These are phyloP conservation scores for Kuraishia hungarica DNA, from an alignment of 805 yeast genomes.

Conservation along the genomic window DNA sequence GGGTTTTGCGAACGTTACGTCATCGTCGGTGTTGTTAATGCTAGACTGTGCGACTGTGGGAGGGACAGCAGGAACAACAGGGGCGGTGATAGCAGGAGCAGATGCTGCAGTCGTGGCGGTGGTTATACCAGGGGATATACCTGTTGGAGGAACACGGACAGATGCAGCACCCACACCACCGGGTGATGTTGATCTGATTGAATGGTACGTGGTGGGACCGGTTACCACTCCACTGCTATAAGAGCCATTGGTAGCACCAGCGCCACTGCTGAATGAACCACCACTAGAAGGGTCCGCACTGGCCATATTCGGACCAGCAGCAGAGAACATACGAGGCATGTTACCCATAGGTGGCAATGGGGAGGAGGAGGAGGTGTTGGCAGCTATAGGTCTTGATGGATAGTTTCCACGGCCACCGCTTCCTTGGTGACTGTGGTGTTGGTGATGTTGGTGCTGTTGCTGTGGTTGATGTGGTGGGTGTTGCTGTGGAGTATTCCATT, in stretches of 20 bases:
- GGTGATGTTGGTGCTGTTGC: not conserved
- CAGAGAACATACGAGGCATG: not conserved
- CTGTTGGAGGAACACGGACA: too few relatives aligned
- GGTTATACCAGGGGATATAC: too few relatives aligned
- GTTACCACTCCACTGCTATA: not conserved
- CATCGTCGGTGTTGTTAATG: constrained; percentile 7
- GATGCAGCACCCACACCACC: not conserved
- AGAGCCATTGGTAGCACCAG: not conserved
- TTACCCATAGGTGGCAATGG: not conserved
- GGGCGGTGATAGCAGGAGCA: not conserved
- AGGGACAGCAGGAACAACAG: not conserved
- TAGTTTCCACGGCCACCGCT: not conserved
- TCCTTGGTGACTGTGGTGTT: not conserved
- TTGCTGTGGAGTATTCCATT: too few relatives aligned
- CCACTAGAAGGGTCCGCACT: not conserved
- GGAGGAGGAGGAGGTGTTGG: not conserved
- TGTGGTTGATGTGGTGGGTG: constrained; percentile 6
- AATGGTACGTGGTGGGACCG: not conserved
- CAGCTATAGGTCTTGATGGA: not conserved
- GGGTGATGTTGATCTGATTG: not conserved
- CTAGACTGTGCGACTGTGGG: not conserved
- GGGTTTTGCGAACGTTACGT: constrained; percentile 8
- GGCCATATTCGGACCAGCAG: not conserved
- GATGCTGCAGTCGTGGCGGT: too few relatives aligned
- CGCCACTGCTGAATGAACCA: not conserved